Evolutionary conservation across 2,329 filamentous ascomycete species (phyloP).

Genomic region (Lasiodiplodia gonubiensis): DNA sequence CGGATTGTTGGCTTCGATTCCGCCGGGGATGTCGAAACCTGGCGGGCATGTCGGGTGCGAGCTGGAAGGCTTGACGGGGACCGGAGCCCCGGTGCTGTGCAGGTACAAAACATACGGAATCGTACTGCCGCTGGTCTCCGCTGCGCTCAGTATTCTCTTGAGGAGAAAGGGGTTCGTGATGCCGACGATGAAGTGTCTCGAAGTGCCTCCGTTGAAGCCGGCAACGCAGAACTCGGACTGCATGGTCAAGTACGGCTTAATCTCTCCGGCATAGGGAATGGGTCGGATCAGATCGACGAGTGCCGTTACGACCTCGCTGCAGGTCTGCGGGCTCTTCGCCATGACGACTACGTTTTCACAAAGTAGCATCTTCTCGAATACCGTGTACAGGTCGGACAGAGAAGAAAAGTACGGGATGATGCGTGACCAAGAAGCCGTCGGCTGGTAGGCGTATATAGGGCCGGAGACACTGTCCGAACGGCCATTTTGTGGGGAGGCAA

Average conservation of each 20-base stretch:
- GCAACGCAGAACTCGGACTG: slow-evolving; percentile 50
- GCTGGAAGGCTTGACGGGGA: slow-evolving; percentile 45
- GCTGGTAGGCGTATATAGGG: slow-evolving; percentile 49
- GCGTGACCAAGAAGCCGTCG: slow-evolving; percentile 46
- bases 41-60: slow-evolving; percentile 41
- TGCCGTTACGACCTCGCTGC: slow-evolving; percentile 48
- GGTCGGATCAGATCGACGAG: slow-evolving; percentile 48
- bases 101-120: slow-evolving; percentile 48
- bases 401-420: slow-evolving; percentile 49
- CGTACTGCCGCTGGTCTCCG: slow-evolving; percentile 41
- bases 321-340: slow-evolving; percentile 49
- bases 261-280: slow-evolving; percentile 48
- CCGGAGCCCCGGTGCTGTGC: slow-evolving; percentile 43
- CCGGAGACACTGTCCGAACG: slow-evolving; percentile 12
- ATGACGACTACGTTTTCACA: slow-evolving; percentile 49
- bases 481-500: slow-evolving; percentile 34
- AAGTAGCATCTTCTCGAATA: slow-evolving; percentile 49
- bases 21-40: slow-evolving; percentile 47
- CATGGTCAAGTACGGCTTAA: slow-evolving; percentile 52
- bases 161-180: slow-evolving; percentile 51
- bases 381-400: slow-evolving; percentile 48
- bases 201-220: slow-evolving; percentile 47
- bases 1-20: slow-evolving; percentile 45
- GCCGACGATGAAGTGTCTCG: slow-evolving; percentile 47
- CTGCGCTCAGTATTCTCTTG: slow-evolving; percentile 45